Evolutionary conservation across 2,329 filamentous ascomycete genomes (phyloP).

Genomic region (Hymenoscyphus fraxineus): DNA sequence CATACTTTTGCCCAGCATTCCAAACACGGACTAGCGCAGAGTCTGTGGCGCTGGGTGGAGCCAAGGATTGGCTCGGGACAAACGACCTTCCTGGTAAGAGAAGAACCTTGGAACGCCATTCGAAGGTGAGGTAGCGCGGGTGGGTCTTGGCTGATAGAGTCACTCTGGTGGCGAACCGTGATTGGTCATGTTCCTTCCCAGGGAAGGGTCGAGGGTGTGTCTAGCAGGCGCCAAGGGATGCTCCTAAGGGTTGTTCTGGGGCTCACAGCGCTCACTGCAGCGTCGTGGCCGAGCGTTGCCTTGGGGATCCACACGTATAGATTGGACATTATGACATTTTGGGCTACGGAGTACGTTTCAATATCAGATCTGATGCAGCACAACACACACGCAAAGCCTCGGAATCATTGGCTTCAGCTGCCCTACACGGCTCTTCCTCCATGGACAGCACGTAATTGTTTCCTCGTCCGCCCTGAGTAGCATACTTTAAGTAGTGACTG

Average conservation of each 20-base stretch:
- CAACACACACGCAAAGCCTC: not conserved
- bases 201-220: not conserved
- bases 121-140: not conserved
- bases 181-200: not conserved
- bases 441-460: not conserved
- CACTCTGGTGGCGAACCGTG: not conserved
- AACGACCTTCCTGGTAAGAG: not conserved
- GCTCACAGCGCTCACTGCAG: not conserved
- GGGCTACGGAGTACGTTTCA: not conserved
- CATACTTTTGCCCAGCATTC: constrained; percentile 1
- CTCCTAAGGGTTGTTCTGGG: too few relatives aligned
- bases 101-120: not conserved
- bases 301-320: not conserved
- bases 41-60: not conserved
- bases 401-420: not conserved
- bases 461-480: not conserved
- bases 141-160: too few relatives aligned
- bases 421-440: not conserved
- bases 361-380: not conserved
- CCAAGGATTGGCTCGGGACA: not conserved
- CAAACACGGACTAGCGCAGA: not conserved
- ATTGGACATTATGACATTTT: not conserved
- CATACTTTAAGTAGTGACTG: too few relatives aligned
- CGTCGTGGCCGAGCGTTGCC: constrained; percentile 1
- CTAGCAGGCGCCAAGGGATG: not conserved